Conservation (phyloP, 176 grass and related monocot genomes). For the Phoenix dactylifera region DNA sequence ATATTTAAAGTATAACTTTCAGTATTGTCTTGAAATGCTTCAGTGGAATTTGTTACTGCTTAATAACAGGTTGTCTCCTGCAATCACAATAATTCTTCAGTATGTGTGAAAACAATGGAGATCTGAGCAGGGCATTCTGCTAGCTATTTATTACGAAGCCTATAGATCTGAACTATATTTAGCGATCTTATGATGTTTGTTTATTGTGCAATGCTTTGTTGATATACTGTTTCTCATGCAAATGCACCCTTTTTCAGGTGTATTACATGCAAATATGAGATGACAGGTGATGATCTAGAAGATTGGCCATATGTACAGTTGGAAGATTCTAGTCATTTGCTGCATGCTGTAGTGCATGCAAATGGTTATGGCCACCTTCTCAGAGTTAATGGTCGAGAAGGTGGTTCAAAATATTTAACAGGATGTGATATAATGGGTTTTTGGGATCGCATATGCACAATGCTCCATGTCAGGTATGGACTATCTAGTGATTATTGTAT, state of each 20-base stretch:
- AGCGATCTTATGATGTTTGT: too few relatives aligned
- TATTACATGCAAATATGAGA: slow-evolving; percentile 50
- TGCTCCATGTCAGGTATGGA: slow-evolving; percentile 65
- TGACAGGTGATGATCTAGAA: slow-evolving; percentile 49
- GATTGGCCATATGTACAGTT: slow-evolving; percentile 54
- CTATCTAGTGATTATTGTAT: background rate
- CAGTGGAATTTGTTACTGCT: too few relatives aligned
- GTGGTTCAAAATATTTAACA: slow-evolving; percentile 65
- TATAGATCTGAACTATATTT: too few relatives aligned
- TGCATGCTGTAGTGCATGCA: slow-evolving; percentile 86
- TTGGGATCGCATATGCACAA: slow-evolving; percentile 85
- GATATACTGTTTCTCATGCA: too few relatives aligned
- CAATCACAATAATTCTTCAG: too few relatives aligned
- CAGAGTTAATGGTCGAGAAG: slow-evolving; percentile 86
- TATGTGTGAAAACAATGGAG: too few relatives aligned
- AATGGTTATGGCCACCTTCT: slow-evolving; percentile 95
- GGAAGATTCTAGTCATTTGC: slow-evolving; percentile 65
- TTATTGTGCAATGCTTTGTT: too few relatives aligned
- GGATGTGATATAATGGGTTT: slow-evolving; percentile 90
- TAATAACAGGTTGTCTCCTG: too few relatives aligned
- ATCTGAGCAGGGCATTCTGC: too few relatives aligned
- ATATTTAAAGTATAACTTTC: too few relatives aligned
- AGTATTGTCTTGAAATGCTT: too few relatives aligned
- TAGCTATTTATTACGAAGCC: too few relatives aligned
- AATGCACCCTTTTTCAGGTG: slow-evolving; percentile 43